Conservation (phyloP, 2,329 filamentous ascomycete species). For the Apiospora marii region DNA sequence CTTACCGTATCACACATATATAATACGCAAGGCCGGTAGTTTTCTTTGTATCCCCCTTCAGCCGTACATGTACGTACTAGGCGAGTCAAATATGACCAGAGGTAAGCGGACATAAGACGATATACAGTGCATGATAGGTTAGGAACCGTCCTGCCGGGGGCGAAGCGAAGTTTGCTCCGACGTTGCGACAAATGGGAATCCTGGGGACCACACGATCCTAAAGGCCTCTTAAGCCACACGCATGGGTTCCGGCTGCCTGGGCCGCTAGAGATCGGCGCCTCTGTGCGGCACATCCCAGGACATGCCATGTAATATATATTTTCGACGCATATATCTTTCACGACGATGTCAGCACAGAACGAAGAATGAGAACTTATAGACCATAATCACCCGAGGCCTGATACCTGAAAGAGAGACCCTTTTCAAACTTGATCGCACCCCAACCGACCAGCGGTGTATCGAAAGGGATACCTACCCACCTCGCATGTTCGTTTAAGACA, state of each 20-base stretch:
- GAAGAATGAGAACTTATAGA: neutral
- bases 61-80: neutral
- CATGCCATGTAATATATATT: neutral
- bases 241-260: neutral
- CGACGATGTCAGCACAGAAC: neutral
- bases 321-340: neutral
- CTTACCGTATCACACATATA: neutral
- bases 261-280: conserved; percentile 15
- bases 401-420: no score
- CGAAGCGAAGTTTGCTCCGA: neutral
- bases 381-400: neutral
- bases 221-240: neutral
- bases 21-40: neutral
- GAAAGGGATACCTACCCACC: neutral
- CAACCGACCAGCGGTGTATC: neutral
- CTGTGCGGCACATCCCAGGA: neutral
- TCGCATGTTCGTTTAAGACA: neutral
- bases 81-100: neutral
- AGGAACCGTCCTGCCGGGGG: neutral
- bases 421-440: no score
- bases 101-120: neutral
- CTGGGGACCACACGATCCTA: neutral
- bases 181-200: neutral
- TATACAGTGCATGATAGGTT: neutral
- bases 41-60: neutral